Conservation (phyloP, 768 basidiomycete genomes). For the Rhizopogon roseolus region DNA sequence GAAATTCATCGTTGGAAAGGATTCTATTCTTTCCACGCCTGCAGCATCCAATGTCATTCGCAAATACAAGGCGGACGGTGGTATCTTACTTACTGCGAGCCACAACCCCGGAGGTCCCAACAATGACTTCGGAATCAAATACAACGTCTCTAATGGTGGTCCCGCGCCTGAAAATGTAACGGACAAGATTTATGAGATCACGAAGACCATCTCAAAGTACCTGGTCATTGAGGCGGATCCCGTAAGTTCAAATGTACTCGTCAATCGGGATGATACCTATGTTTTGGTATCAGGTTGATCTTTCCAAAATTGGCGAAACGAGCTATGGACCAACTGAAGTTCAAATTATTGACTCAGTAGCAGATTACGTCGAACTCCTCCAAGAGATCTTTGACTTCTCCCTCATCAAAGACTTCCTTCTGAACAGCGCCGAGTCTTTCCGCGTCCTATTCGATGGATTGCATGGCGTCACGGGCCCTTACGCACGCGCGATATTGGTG, state of each 20-base stretch:
- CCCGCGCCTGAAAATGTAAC: slow-evolving; percentile 96
- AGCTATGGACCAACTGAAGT: slow-evolving; percentile 81
- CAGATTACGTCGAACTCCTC: slow-evolving; percentile 81
- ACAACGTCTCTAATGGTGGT: slow-evolving; percentile 96
- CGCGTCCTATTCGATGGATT: slow-evolving; percentile 94
- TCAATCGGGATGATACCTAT: slow-evolving; percentile 1
- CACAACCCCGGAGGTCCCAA: slow-evolving; percentile 99
- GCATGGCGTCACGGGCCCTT: slow-evolving; percentile 96
- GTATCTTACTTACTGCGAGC: slow-evolving; percentile 93
- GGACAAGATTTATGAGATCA: slow-evolving; percentile 90
- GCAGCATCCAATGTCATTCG: slow-evolving; percentile 95
- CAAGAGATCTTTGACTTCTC: slow-evolving; percentile 92
- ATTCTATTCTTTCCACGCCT: slow-evolving; percentile 92
- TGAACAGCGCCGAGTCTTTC: slow-evolving; percentile 60
- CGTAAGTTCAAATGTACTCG: slow-evolving; percentile 41
- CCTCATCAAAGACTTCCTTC: slow-evolving; percentile 86
- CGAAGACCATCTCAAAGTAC: slow-evolving; percentile 83
- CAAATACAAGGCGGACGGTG: slow-evolving; percentile 93
- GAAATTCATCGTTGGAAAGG: slow-evolving; percentile 89
- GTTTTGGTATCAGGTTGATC: slow-evolving; percentile 54
- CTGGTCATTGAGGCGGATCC: slow-evolving; percentile 74
- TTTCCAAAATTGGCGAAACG: slow-evolving; percentile 75
- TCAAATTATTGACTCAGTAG: slow-evolving; percentile 90
- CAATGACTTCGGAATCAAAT: slow-evolving; percentile 99
- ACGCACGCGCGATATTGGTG: slow-evolving; percentile 85